A percentile compares a stretch with the other conserved stretches of the same genome.
phyloP scores from a whole-genome alignment of 768 basidiomycete genomes.

The Termitomyces sp. region DNA sequence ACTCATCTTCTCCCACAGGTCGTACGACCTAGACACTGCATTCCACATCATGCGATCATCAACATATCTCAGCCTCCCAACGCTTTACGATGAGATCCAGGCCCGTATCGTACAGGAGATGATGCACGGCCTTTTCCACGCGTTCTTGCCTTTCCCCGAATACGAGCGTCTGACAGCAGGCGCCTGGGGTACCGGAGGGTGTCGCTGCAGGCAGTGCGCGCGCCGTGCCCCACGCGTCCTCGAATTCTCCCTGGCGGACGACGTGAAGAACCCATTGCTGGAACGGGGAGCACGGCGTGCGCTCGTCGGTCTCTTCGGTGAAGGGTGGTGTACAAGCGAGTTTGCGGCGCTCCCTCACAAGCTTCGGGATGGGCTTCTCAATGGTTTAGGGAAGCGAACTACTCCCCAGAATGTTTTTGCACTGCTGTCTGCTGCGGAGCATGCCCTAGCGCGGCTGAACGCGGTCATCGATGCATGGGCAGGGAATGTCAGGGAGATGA shows the following conservation, averaged over 20 bases:
- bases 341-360: slow-evolving; percentile 67
- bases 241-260: slow-evolving; percentile 71
- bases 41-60: slow-evolving; percentile 86
- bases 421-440: slow-evolving; percentile 61
- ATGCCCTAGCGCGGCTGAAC: slow-evolving; percentile 49
- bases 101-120: slow-evolving; percentile 83
- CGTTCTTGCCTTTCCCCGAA: slow-evolving; percentile 71
- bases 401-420: slow-evolving; percentile 63
- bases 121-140: slow-evolving; percentile 85
- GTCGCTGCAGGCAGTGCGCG: slow-evolving; percentile 79
- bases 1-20: slow-evolving; percentile 85
- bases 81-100: slow-evolving; percentile 75
- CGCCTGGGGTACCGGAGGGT: slow-evolving; percentile 80
- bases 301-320: slow-evolving; percentile 79
- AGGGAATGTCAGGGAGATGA: slow-evolving; percentile 61
- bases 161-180: slow-evolving; percentile 71
- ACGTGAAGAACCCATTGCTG: slow-evolving; percentile 69
- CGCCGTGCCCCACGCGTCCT: slow-evolving; percentile 77
- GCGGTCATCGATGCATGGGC: slow-evolving; percentile 65
- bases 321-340: slow-evolving; percentile 82
- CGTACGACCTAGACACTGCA: slow-evolving; percentile 88
- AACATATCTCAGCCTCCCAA: slow-evolving; percentile 66
- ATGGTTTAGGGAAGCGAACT: slow-evolving; percentile 65
- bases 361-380: slow-evolving; percentile 61
- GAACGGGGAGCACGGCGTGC: slow-evolving; percentile 69